Evolutionary conservation across 192 early-diverging fungal genomes (phyloP).

Genomic region (Chytriomyces sp.): DNA sequence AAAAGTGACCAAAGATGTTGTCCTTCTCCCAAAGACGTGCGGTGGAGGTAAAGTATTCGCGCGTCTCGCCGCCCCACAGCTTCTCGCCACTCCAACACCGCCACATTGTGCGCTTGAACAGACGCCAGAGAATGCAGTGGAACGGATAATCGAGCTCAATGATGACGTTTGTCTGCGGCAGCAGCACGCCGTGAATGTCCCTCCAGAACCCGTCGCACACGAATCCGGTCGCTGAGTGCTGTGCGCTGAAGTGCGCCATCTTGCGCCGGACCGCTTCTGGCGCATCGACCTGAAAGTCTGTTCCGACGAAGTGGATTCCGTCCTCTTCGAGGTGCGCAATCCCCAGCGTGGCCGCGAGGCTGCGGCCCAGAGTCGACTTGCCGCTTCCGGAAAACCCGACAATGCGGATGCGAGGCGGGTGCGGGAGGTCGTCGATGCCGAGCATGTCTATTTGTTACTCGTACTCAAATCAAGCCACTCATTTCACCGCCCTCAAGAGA

Average conservation of each 20-base stretch:
- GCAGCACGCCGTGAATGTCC: slow-evolving; percentile 14
- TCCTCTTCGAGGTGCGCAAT: slow-evolving; percentile 36
- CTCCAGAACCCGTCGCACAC: slow-evolving; percentile 37
- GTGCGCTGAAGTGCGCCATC: background rate
- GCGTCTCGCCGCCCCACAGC: slow-evolving; percentile 26
- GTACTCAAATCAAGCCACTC: too few relatives aligned
- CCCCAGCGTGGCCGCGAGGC: background rate
- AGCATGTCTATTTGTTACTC: too few relatives aligned
- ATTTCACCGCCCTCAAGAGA: too few relatives aligned
- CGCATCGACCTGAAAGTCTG: slow-evolving; percentile 15
- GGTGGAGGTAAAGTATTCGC: slow-evolving; percentile 16
- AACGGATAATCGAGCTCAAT: slow-evolving; percentile 32
- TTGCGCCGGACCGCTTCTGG: background rate
- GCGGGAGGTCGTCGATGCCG: slow-evolving; percentile 4
- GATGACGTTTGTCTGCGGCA: slow-evolving; percentile 31
- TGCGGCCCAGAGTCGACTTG: slow-evolving; percentile 24
- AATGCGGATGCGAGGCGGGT: slow-evolving; percentile 30
- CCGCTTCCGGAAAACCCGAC: slow-evolving; percentile 26
- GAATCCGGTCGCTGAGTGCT: background rate
- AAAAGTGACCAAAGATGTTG: slow-evolving; percentile 21
- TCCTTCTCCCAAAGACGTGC: slow-evolving; percentile 4
- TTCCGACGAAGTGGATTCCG: slow-evolving; percentile 22
- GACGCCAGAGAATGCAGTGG: slow-evolving; percentile 23
- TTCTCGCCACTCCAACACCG: slow-evolving; percentile 22
- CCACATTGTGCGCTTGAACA: slow-evolving; percentile 30